Percentiles rank a stretch among this genome's conserved stretches.
Conservation (phyloP, 139 green algal genomes). For the Chlorella sp. region DNA sequence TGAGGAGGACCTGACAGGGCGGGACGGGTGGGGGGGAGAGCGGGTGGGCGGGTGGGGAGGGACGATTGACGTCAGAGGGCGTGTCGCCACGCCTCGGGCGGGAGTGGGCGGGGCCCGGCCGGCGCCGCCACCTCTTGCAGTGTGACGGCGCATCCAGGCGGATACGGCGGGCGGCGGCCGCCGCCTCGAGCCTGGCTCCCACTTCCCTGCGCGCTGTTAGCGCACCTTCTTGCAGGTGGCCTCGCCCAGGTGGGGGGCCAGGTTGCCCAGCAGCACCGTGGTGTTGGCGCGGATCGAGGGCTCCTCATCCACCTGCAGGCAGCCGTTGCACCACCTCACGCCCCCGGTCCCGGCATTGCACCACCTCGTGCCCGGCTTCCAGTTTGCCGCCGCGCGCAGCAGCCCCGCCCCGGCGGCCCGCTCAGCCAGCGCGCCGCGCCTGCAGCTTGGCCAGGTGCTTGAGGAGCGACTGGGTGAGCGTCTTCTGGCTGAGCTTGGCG, state of each 20-base stretch:
- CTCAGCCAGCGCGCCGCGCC: constrained; percentile 53
- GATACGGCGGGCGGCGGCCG: no score
- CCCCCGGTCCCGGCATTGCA: no score
- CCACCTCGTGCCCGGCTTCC: neutral
- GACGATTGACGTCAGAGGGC: no score
- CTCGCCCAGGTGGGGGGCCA: constrained; percentile 75
- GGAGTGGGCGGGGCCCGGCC: no score
- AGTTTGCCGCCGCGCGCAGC: neutral
- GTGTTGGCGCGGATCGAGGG: constrained; percentile 97
- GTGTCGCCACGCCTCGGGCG: no score
- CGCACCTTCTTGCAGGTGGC: constrained; percentile 27
- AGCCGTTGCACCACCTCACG: neutral
- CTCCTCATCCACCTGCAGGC: constrained; percentile 90
- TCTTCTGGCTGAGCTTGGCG: constrained; percentile 89
- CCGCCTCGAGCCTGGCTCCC: no score
- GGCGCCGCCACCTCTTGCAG: no score
- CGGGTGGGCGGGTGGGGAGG: no score
- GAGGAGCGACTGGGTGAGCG: constrained; percentile 83
- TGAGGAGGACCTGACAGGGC: constrained; percentile 92
- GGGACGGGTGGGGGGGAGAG: no score
- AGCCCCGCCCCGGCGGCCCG: neutral
- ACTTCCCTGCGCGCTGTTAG: no score
- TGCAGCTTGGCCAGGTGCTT: constrained; percentile 97
- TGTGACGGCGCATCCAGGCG: no score
- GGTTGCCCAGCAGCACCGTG: constrained; percentile 96